Base-by-base conservation (phyloP, 2,329 filamentous ascomycete species). In the Cadophora malorum region DNA sequence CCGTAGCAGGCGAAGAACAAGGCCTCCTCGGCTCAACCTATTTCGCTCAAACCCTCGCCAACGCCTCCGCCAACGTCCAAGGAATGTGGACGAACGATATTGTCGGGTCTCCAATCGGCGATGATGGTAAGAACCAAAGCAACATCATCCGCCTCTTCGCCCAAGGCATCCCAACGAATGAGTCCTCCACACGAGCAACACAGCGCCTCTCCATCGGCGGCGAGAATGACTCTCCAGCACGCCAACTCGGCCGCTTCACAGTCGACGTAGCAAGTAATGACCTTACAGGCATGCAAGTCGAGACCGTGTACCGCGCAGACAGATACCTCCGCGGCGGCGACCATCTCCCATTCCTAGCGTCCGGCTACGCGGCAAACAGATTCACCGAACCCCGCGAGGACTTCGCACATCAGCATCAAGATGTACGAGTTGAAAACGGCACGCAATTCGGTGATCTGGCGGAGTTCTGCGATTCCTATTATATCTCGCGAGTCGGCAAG, bases 311-410 rank as follows among this genome's bases (percentile, higher is more conserved):
- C 75, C 82, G 85, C 1, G 79, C 84, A 0, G 86, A 88, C 70
- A 81, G 86, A 12, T 88, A 84, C 76, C 79, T 87, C 5, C 80
- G 86, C 4, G 84, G 86, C 47, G 86, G 86, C 35, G 86, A 88
- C 75, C 86, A 88, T 75, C 77, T 80, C 4, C 80, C 83, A 0
- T 88, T 88, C 74, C 81, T 88, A 14, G 77, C 82, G 53, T 81
- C 82, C n/a, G 86, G 86, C 3, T 88, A 84, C 72, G 79, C 85
- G 4, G 71, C 71, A 6, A 81, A 83, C 16, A 81, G 86, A 1
- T 87, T 86, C 79, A 87, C 85, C 0, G 86, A 88, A 77, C 84
- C 86, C 0, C 81, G 83, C 64, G 86, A 88, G 77, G 79, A 88
- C 73, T 88, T 83, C 74, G 79, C 77, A 4, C 86, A 88, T 73